phyloP scores from a whole-genome alignment of 1,284 basidiomycete genomes.

The Golubevia pallescens region DNA sequence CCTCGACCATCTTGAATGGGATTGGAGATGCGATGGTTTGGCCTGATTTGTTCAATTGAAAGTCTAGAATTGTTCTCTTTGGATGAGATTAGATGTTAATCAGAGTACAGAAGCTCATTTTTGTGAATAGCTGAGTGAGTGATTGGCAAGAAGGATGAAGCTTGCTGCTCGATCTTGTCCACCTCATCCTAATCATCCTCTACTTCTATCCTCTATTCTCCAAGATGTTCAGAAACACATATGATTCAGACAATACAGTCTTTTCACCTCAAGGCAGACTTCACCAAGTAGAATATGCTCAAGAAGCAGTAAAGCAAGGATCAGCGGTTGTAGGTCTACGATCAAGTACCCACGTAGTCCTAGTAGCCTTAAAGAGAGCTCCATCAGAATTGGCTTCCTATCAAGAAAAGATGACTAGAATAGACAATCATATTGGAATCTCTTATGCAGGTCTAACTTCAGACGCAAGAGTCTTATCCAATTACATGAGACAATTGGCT shows the following conservation, averaged over 20 bases:
- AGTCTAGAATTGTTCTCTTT: no score
- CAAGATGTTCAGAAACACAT: constrained; percentile 55
- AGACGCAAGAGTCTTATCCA: constrained; percentile 49
- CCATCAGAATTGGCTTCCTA: constrained; percentile 59
- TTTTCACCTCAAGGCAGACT: constrained; percentile 62
- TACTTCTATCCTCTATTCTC: neutral
- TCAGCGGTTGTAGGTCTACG: constrained; percentile 60
- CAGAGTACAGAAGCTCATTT: no score
- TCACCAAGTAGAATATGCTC: constrained; percentile 63
- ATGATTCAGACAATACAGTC: constrained; percentile 63
- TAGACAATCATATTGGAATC: constrained; percentile 63
- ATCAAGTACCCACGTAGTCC: constrained; percentile 55
- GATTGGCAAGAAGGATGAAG: no score
- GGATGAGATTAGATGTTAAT: no score
- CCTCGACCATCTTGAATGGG: no score
- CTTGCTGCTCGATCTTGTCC: no score
- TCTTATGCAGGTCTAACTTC: constrained; percentile 62
- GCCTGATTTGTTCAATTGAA: no score
- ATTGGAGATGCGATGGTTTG: no score
- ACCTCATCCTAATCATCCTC: no score
- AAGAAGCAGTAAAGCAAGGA: constrained; percentile 63
- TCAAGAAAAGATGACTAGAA: constrained; percentile 63
- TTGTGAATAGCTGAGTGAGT: no score
- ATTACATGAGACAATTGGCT: constrained; percentile 62
- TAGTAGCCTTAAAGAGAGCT: constrained; percentile 59